Conservation (phyloP, 164 flowering plant genomes). For the Nymphaea thermarum region DNA sequence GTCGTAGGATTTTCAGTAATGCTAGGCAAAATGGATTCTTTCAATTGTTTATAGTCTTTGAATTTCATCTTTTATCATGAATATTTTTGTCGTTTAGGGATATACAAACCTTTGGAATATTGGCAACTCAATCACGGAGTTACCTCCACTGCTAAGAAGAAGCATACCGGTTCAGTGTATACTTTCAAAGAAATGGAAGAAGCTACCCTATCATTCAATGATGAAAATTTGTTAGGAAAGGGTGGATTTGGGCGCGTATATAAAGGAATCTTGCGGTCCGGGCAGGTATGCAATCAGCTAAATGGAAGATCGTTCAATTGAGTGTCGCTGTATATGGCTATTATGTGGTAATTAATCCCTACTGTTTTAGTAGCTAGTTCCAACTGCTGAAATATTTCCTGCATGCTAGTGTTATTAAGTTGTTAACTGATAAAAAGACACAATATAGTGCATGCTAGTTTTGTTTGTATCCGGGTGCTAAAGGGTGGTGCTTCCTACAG, state of each 20-base stretch:
- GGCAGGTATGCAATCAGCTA: slow-evolving; percentile 49
- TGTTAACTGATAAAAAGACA: no score
- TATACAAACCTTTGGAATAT: slow-evolving; percentile 49
- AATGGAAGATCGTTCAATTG: background rate
- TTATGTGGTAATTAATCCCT: no score
- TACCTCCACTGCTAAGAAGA: slow-evolving; percentile 19
- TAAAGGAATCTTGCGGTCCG: slow-evolving; percentile 66
- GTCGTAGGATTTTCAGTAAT: no score
- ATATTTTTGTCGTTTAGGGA: slow-evolving; percentile 39
- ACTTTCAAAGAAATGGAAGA: slow-evolving; percentile 94
- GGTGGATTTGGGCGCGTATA: slow-evolving; percentile 96
- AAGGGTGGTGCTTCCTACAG: no score
- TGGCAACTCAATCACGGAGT: slow-evolving; percentile 58
- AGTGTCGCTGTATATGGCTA: no score
- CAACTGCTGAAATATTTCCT: no score
- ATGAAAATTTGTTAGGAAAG: slow-evolving; percentile 71
- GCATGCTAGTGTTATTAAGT: no score
- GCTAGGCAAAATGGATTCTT: slow-evolving; percentile 4
- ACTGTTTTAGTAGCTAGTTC: no score
- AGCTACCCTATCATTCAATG: slow-evolving; percentile 75
- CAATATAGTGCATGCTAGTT: no score
- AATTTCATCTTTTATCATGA: background rate
- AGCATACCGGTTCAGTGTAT: slow-evolving; percentile 60
- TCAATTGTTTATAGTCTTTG: slow-evolving; percentile 3
- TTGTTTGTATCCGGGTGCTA: no score